phyloP scores from a whole-genome alignment of 768 basidiomycete species.

The Kwoniella dendrophila region DNA sequence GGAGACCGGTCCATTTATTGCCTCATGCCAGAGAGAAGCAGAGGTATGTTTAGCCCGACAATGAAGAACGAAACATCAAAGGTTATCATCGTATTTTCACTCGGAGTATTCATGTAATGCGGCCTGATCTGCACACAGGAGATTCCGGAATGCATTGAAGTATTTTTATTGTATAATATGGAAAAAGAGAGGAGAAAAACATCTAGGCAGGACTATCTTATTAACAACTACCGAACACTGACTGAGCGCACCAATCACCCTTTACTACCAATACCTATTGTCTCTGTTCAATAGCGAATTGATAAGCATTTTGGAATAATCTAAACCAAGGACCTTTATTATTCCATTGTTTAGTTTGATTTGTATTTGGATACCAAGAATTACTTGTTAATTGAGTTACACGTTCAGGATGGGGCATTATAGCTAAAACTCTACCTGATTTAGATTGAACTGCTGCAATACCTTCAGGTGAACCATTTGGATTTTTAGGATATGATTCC shows the following conservation, averaged over 20 bases:
- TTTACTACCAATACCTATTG: neutral
- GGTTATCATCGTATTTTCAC: no score
- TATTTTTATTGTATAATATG: neutral
- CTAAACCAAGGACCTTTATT: conserved; percentile 91
- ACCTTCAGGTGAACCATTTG: conserved; percentile 70
- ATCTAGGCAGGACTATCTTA: no score
- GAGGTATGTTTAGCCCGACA: neutral
- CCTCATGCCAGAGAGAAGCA: neutral
- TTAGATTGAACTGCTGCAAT: conserved; percentile 85
- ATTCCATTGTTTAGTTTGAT: conserved; percentile 65
- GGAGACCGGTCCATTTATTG: neutral
- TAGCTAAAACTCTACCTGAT: conserved; percentile 83
- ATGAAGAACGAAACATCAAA: no score
- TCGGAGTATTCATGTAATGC: no score
- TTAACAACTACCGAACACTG: no score
- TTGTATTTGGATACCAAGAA: conserved; percentile 82
- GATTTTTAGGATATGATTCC: conserved; percentile 60
- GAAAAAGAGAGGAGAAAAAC: no score
- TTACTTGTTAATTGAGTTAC: conserved; percentile 78
- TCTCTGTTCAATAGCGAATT: conserved; percentile 39
- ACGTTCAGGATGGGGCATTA: conserved; percentile 98
- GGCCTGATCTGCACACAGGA: neutral
- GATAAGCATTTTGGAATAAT: conserved; percentile 81
- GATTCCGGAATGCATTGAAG: neutral
- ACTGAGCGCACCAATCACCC: no score